Conservation (phyloP, 2,329 filamentous ascomycete species). For the Talaromyces sp. region DNA sequence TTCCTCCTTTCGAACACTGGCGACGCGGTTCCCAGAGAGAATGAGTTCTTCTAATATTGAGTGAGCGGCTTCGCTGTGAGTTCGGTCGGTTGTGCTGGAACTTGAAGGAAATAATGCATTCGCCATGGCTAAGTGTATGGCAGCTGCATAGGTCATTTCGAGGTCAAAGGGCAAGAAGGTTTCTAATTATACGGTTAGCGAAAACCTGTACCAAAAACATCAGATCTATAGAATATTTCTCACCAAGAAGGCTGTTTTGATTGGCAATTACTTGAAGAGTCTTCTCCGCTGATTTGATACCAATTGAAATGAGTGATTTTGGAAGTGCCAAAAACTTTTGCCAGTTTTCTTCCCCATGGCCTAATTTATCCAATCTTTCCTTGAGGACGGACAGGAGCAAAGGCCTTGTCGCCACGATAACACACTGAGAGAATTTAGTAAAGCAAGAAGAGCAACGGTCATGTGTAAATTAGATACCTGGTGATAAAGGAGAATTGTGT, state of each 20-base stretch:
- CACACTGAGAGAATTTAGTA: slow-evolving; percentile 11
- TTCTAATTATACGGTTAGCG: too few species aligned
- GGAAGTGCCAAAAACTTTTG: slow-evolving; percentile 36
- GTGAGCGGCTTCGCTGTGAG: slow-evolving; percentile 19
- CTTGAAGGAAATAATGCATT: slow-evolving; percentile 7
- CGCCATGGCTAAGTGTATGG: slow-evolving; percentile 12
- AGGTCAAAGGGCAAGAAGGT: slow-evolving; percentile 14
- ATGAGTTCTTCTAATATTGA: slow-evolving; percentile 41
- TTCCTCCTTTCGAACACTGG: slow-evolving; percentile 38
- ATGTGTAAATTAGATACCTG: slow-evolving; percentile 29
- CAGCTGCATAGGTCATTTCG: slow-evolving; percentile 11
- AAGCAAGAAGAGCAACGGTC: neutral
- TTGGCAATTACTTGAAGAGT: slow-evolving; percentile 39
- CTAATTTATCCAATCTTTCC: slow-evolving; percentile 13
- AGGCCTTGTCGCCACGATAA: slow-evolving; percentile 14
- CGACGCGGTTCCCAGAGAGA: slow-evolving; percentile 37
- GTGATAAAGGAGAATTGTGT: slow-evolving; percentile 44
- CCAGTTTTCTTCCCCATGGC: slow-evolving; percentile 10
- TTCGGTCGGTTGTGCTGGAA: neutral
- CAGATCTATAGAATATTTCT: too few species aligned
- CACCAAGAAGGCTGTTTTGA: slow-evolving; percentile 40
- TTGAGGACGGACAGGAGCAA: slow-evolving; percentile 17
- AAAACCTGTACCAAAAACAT: too few species aligned
- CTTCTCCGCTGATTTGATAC: slow-evolving; percentile 45
- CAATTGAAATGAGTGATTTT: slow-evolving; percentile 38